Conservation (phyloP, 208 protist species). For the Leishmania arabica region DNA sequence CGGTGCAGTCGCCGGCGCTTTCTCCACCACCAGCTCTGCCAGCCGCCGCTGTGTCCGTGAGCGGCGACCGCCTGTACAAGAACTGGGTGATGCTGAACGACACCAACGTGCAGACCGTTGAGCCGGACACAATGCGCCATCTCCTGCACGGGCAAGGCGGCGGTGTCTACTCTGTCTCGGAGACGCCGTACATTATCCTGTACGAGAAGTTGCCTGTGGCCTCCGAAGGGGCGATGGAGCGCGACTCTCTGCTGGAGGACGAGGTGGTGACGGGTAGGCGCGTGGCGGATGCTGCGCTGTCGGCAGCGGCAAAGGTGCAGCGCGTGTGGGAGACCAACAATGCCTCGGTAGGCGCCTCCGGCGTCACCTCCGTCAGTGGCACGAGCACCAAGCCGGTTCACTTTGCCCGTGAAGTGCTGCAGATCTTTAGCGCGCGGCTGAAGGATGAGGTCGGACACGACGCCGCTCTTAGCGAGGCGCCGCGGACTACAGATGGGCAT, state of each 20-base stretch:
- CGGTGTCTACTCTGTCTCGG: slow-evolving; percentile 43
- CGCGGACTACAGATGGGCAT: neutral
- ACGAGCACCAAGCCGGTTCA: neutral
- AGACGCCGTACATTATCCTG: slow-evolving; percentile 67
- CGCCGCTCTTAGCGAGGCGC: neutral
- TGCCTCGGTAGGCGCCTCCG: too few relatives aligned
- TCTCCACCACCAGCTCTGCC: slow-evolving; percentile 1
- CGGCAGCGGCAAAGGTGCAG: neutral
- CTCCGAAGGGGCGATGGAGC: neutral
- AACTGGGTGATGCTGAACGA: slow-evolving; percentile 73
- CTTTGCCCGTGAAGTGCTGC: neutral
- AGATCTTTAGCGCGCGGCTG: neutral
- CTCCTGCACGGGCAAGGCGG: slow-evolving; percentile 41
- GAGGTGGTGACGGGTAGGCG: neutral
- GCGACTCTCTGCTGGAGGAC: neutral
- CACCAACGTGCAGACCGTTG: slow-evolving; percentile 37
- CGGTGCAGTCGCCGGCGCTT: slow-evolving; percentile 4
- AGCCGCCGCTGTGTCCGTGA: slow-evolving; percentile 10
- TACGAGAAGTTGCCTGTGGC: slow-evolving; percentile 43
- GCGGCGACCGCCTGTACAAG: slow-evolving; percentile 17
- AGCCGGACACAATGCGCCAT: slow-evolving; percentile 22
- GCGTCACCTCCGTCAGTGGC: neutral
- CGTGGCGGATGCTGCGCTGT: neutral
- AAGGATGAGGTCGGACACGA: neutral
- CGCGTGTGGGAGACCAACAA: neutral